Evolutionary conservation across 345 rosid genomes (phyloP).

Genomic region (Gossypium herbaceum): DNA sequence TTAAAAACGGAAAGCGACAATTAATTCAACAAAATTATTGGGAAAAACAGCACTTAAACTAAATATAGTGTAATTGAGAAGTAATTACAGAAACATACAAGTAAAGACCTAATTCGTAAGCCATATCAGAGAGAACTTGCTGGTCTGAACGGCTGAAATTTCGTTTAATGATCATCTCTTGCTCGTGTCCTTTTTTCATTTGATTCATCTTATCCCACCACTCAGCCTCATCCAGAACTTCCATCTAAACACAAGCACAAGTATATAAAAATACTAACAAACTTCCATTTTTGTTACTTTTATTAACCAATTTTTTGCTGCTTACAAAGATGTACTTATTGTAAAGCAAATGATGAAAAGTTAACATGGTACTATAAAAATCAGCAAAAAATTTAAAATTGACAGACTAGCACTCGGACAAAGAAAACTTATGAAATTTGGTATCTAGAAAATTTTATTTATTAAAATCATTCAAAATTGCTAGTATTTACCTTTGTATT

Average conservation of each 20-base stretch:
- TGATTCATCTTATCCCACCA: slow-evolving; percentile 84
- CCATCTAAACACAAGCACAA: slow-evolving; percentile 46
- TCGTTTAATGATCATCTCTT: slow-evolving; percentile 69
- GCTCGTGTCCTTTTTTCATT: slow-evolving; percentile 59
- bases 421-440: not conserved
- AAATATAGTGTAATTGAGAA: not conserved
- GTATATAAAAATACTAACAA: not conserved
- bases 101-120: slow-evolving; percentile 65
- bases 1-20: not conserved
- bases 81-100: slow-evolving; percentile 53
- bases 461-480: not conserved
- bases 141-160: slow-evolving; percentile 70
- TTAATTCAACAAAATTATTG: not conserved
- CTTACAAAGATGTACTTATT: not conserved
- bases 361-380: no score
- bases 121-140: slow-evolving; percentile 67
- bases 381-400: not conserved
- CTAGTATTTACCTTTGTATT: not conserved
- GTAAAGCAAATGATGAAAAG: not conserved
- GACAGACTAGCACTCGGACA: not conserved
- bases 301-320: not conserved
- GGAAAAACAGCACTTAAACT: not conserved
- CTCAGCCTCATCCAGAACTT: slow-evolving; percentile 73
- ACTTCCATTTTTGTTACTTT: not conserved
- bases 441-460: not conserved